Percentiles rank a stretch among this genome's conserved stretches.
Conservation (phyloP, 1,284 basidiomycete genomes). For the Ustilago crameri region DNA sequence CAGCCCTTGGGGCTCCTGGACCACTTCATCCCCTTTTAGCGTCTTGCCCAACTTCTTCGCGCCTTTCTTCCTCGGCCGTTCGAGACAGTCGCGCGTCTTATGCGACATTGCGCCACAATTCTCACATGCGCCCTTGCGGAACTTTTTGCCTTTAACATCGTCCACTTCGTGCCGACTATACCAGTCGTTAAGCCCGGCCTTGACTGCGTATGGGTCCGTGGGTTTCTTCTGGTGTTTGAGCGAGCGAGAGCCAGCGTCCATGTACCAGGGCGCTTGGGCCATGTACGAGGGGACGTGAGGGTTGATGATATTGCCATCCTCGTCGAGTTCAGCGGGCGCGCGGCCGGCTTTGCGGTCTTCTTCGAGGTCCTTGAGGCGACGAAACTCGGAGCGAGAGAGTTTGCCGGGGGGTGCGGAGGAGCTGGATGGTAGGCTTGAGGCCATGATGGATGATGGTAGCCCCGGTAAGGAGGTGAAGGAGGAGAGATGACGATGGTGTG, state of each 20-base stretch:
- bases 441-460: constrained; percentile 62
- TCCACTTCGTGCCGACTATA: constrained; percentile 75
- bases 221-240: constrained; percentile 87
- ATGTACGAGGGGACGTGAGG: constrained; percentile 86
- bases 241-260: constrained; percentile 84
- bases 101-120: constrained; percentile 98
- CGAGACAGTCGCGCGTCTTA: constrained; percentile 89
- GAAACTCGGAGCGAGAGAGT: constrained; percentile 89
- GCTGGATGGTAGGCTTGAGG: constrained; percentile 2
- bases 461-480: not conserved
- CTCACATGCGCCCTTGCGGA: constrained; percentile 96
- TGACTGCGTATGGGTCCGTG: constrained; percentile 74
- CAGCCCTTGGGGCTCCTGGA: constrained; percentile 76
- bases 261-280: constrained; percentile 94
- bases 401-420: constrained; percentile 74
- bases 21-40: constrained; percentile 89
- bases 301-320: constrained; percentile 93
- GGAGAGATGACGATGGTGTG: constrained; percentile 2
- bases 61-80: constrained; percentile 93
- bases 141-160: constrained; percentile 81
- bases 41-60: constrained; percentile 91
- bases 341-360: constrained; percentile 93
- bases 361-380: constrained; percentile 93
- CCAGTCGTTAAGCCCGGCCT: constrained; percentile 85
- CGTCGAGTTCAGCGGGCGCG: constrained; percentile 91